These are phyloP conservation scores for Paracoccidioides lutzii DNA, from an alignment of 2,329 filamentous ascomycete species.

Conservation along the genomic window DNA sequence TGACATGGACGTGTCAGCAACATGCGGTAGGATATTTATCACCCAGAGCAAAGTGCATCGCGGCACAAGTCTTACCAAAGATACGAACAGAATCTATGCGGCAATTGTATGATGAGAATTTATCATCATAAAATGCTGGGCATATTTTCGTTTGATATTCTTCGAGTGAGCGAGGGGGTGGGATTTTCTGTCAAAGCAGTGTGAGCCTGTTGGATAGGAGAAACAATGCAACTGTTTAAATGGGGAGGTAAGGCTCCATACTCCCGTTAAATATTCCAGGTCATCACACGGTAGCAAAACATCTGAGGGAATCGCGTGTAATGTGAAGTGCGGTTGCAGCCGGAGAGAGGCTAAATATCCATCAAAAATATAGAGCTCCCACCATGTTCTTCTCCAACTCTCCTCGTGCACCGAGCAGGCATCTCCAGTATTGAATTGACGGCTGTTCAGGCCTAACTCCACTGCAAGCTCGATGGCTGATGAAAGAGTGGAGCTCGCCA, in stretches of 20 bases:
- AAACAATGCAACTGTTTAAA: background rate
- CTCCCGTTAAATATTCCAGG: constrained; percentile 3
- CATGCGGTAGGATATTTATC: no score
- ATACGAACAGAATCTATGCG: constrained; percentile 1
- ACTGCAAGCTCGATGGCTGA: constrained; percentile 3
- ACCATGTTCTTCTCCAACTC: constrained; percentile 5
- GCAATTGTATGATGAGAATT: constrained; percentile 3
- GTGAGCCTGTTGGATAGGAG: background rate
- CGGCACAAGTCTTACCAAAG: background rate
- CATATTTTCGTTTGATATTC: constrained; percentile 1
- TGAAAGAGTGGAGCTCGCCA: background rate
- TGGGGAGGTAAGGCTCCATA: background rate
- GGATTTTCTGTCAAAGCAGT: constrained; percentile 1
- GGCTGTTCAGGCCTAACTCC: constrained; percentile 2
- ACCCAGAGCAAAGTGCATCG: background rate
- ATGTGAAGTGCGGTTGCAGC: background rate
- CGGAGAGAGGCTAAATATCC: constrained; percentile 1
- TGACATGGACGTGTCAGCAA: background rate
- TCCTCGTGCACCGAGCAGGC: background rate
- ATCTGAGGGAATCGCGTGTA: constrained; percentile 1
- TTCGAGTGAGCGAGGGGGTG: background rate
- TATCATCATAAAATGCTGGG: background rate
- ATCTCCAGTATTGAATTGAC: background rate
- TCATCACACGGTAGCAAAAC: constrained; percentile 3
- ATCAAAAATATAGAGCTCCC: constrained; percentile 5